These are phyloP conservation scores for Cubamyces lactineus DNA, from an alignment of 768 basidiomycete species.

Conservation along the genomic window DNA sequence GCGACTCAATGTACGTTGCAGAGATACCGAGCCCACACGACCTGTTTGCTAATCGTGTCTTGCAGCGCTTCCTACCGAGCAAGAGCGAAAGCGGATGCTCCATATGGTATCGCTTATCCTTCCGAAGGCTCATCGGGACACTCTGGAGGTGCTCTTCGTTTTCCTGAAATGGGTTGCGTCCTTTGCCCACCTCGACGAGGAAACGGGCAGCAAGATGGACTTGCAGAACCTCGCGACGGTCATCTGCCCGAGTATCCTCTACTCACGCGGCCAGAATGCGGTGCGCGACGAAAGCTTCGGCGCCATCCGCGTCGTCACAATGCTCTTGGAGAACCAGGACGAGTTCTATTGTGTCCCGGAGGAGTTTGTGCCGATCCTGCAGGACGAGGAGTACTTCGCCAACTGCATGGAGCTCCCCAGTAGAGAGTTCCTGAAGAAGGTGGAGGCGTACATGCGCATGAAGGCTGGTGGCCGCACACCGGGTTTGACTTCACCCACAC, in stretches of 20 bases:
- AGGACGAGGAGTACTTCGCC: conserved; percentile 91
- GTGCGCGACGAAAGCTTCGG: conserved; percentile 92
- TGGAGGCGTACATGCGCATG: conserved; percentile 84
- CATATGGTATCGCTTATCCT: conserved; percentile 86
- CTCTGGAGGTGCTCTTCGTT: conserved; percentile 96
- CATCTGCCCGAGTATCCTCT: conserved; percentile 97
- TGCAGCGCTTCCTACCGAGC: conserved; percentile 74
- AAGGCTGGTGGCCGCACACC: conserved; percentile 63
- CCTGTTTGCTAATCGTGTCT: conserved; percentile 20
- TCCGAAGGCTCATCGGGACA: conserved; percentile 94
- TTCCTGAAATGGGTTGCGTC: conserved; percentile 99
- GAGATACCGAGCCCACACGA: background rate
- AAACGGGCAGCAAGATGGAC: conserved; percentile 78
- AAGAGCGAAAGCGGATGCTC: conserved; percentile 80
- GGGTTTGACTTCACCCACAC: conserved; percentile 40
- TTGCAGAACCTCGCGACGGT: conserved; percentile 94
- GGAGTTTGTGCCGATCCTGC: conserved; percentile 84
- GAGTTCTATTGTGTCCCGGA: conserved; percentile 93
- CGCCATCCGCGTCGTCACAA: conserved; percentile 83
- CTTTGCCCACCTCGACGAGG: conserved; percentile 78
- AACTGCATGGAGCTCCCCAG: conserved; percentile 87
- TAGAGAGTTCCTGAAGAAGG: conserved; percentile 96
- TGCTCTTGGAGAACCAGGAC: conserved; percentile 90
- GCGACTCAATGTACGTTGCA: conserved; percentile 78
- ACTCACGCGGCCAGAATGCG: conserved; percentile 82